Evolutionary conservation across 768 basidiomycete genomes (phyloP).

Genomic region (Tylopilus vinaceipallidus): DNA sequence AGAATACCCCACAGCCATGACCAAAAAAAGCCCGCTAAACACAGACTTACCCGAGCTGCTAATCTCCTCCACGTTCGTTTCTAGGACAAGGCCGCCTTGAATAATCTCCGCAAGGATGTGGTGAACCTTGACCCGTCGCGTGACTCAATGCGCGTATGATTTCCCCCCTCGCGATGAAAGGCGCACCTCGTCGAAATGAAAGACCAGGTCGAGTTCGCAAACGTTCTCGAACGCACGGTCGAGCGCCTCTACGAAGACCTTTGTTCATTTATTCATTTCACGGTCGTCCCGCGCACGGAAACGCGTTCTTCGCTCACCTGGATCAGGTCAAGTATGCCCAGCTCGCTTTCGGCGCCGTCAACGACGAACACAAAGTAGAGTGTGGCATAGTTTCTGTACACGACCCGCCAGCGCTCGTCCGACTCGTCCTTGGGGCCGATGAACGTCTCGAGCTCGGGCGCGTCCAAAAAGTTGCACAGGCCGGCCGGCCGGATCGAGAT

Average conservation of each 20-base stretch:
- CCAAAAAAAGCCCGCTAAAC: background rate
- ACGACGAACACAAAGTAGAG: conserved; percentile 97
- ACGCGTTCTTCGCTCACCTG: conserved; percentile 56
- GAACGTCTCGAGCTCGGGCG: conserved; percentile 78
- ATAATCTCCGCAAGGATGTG: conserved; percentile 95
- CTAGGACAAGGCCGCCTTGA: conserved; percentile 93
- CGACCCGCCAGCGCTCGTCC: conserved; percentile 75
- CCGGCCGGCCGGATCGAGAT: conserved; percentile 77
- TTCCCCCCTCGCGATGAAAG: background rate
- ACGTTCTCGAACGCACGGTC: conserved; percentile 98
- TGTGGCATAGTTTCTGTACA: conserved; percentile 95
- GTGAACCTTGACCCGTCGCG: conserved; percentile 57
- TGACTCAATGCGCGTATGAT: conserved; percentile 4
- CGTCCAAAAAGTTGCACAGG: conserved; percentile 96
- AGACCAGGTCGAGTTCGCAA: conserved; percentile 96
- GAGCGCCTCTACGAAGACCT: conserved; percentile 95
- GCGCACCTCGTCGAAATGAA: conserved; percentile 94
- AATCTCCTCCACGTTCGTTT: conserved; percentile 91
- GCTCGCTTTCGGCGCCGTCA: conserved; percentile 93
- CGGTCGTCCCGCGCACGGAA: too few relatives aligned
- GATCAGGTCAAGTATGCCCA: conserved; percentile 93
- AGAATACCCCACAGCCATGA: conserved; percentile 4
- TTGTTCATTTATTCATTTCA: background rate
- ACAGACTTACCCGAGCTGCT: conserved; percentile 57
- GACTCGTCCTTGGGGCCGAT: conserved; percentile 51